Evolutionary conservation across 805 yeast genomes (phyloP), one percentile per base, ranked within the genome.

Genomic region (Ogataea ganodermae): DNA sequence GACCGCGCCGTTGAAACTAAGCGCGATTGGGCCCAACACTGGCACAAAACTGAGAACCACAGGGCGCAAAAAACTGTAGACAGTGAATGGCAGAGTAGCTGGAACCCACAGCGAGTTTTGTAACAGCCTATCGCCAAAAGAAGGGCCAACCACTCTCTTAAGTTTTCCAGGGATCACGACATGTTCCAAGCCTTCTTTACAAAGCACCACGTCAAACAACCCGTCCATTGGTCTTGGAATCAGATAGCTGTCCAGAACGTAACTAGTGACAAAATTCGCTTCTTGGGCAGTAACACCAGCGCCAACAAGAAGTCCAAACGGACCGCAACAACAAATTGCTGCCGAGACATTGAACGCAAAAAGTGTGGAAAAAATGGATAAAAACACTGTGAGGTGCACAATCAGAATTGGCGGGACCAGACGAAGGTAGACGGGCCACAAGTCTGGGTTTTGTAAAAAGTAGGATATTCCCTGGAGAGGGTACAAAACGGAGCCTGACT

Each of bases 141-240:
- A 43, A 14, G 60, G 57, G 2, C 54, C 56, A 12, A 65, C 67
- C 8, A 62, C 53, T 38, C 70, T 54, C 46, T 59, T 60, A 39
- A 66, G 44, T 45, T 61, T 66, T 5, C 69, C 70, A 0, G 68
- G 67, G n/a, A 60, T 50, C n/a, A 65, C 69, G 3, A 63, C 49
- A 2, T 42, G 33, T 35, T 62, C 62, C 31, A 62, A 50, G 0
- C 66, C 66, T 26, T 56, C 55, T 8, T 53, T 41, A 42, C 67
- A 65, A 33, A 66, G 43, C 9, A 65, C 56, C 4, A 47, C 46
- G 43, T 65, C 67, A 46, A 64, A 65, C 6, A 61, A 28, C 10
- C 44, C 49, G 31, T 55, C 57, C 52, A 62, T 48, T 37, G 63
- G 63, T 12, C 54, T 48, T 1, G 59, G 60, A 28, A 61, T 55